phyloP scores from a whole-genome alignment of 352 stramenopile genomes.

The Globisporangium radiosum region DNA sequence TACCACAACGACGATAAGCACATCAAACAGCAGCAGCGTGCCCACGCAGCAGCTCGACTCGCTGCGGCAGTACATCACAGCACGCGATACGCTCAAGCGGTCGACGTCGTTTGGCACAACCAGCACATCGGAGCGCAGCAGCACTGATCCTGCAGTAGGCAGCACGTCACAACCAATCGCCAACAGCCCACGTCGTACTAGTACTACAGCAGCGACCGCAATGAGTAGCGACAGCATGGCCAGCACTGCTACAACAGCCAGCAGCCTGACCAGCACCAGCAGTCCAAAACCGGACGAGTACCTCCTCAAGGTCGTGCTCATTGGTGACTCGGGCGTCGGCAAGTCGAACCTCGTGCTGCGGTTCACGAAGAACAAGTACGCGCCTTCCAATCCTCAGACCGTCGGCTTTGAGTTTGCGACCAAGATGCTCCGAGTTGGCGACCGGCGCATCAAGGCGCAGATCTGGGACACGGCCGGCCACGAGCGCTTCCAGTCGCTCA shows the following conservation, averaged over 20 bases:
- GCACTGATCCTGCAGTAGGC: constrained; percentile 4
- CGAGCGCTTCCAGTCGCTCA: constrained; percentile 89
- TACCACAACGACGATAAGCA: neutral
- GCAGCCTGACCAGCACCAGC: constrained; percentile 10
- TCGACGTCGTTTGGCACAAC: constrained; percentile 10
- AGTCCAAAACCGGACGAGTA: constrained; percentile 26
- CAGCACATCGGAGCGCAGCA: constrained; percentile 15
- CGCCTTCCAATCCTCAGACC: constrained; percentile 67
- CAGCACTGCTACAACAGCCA: neutral
- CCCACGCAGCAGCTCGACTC: constrained; percentile 18
- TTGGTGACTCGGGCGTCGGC: constrained; percentile 82
- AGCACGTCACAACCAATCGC: constrained; percentile 25
- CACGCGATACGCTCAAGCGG: constrained; percentile 13
- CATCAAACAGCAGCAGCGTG: neutral
- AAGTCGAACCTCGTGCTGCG: constrained; percentile 86
- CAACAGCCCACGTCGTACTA: constrained; percentile 37
- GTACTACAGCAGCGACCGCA: constrained; percentile 13
- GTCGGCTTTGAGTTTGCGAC: constrained; percentile 86
- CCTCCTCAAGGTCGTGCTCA: constrained; percentile 86
- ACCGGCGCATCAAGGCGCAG: constrained; percentile 81
- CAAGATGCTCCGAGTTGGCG: constrained; percentile 80
- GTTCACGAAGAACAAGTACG: constrained; percentile 88
- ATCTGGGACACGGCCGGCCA: constrained; percentile 88
- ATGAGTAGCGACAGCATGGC: neutral
- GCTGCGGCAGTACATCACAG: constrained; percentile 52